Percentiles rank a stretch among this genome's conserved stretches.
phyloP scores from a whole-genome alignment of 192 early-diverging fungal genomes.

The Coemansia sp. region DNA sequence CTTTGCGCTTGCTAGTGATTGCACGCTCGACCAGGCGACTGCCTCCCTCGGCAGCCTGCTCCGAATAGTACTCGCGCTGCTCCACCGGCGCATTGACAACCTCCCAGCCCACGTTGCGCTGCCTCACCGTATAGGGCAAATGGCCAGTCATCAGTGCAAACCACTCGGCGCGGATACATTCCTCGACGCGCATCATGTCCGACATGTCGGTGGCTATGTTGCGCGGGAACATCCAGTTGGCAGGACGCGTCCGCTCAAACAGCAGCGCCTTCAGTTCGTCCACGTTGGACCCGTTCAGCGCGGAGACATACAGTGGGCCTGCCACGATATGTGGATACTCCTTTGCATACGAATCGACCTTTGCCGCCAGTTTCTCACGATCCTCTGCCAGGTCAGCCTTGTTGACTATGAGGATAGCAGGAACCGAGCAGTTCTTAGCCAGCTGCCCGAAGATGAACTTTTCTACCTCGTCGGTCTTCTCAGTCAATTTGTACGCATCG shows the following conservation, averaged over 20 bases:
- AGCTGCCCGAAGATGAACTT: slow-evolving; percentile 34
- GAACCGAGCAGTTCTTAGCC: not conserved
- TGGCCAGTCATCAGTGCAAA: slow-evolving; percentile 33
- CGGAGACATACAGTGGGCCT: slow-evolving; percentile 43
- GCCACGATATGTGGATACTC: slow-evolving; percentile 21
- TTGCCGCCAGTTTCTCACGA: slow-evolving; percentile 15
- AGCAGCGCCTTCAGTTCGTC: slow-evolving; percentile 31
- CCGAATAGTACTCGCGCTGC: not conserved
- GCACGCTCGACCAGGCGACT: not conserved
- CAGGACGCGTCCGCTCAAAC: slow-evolving; percentile 22
- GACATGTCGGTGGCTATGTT: slow-evolving; percentile 40
- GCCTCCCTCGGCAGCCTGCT: not conserved
- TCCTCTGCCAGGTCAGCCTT: slow-evolving; percentile 42
- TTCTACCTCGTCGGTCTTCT: slow-evolving; percentile 38
- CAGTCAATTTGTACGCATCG: slow-evolving; percentile 40
- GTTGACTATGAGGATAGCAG: slow-evolving; percentile 45
- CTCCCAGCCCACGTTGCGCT: slow-evolving; percentile 47
- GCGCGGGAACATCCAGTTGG: slow-evolving; percentile 37
- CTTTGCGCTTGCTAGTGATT: not conserved
- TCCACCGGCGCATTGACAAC: not conserved
- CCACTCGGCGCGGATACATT: slow-evolving; percentile 51
- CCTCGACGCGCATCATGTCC: slow-evolving; percentile 43
- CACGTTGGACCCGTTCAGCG: slow-evolving; percentile 30
- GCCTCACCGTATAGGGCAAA: slow-evolving; percentile 38
- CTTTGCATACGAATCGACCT: slow-evolving; percentile 15